Base-by-base conservation (phyloP, 2,329 filamentous ascomycete genomes). In the Onygenales sp. region DNA sequence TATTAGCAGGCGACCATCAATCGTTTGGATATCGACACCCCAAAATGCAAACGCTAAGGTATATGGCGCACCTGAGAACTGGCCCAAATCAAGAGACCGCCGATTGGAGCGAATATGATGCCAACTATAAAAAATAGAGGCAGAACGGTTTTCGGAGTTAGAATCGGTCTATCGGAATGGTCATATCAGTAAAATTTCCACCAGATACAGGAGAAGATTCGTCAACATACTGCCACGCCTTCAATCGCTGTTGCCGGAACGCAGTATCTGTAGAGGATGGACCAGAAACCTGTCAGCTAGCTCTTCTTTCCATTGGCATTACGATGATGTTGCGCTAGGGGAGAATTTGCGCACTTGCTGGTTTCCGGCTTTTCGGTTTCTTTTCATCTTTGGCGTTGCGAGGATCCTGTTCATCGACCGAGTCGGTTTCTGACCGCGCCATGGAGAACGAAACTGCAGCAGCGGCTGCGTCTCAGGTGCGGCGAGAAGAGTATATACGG, bases 161-260 rank as follows among this genome's bases (percentile, higher is more conserved):
- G 78, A 66, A 97, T 96, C 39, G 92, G 92, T 74, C 88, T 93
- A 65, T 53, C 62, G 61, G 14, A 61, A 57, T 52, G 39, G 48
- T 32, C 36, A 43, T 17, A 44, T 49, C 44, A 51, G 43, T 50
- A 51, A 34, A 21, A 27, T 31, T 33, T 52, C 33, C 14, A 42
- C 53, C 37, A 50, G 6, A 43, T n/a, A 50, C 3, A n/a, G n/a
- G 13, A 40, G 21, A 46, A 31, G 21, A 13, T n/a, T 14, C 10
- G 34, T n/a, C n/a, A 42, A 81, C 89, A 73, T 78, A 94, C 86
- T 98, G 93, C 93, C 93, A 98, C 76, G 93, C 93, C 75, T 97
- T 96, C 71, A 98, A 75, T 67, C 93, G 85, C 73, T 98, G 93
- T 70, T 98, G 93, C 63, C 93, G 83, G 69, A 97, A 98, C 9